Conservation (phyloP, 139 green algal genomes). For the Chlamydomonas applanata region DNA sequence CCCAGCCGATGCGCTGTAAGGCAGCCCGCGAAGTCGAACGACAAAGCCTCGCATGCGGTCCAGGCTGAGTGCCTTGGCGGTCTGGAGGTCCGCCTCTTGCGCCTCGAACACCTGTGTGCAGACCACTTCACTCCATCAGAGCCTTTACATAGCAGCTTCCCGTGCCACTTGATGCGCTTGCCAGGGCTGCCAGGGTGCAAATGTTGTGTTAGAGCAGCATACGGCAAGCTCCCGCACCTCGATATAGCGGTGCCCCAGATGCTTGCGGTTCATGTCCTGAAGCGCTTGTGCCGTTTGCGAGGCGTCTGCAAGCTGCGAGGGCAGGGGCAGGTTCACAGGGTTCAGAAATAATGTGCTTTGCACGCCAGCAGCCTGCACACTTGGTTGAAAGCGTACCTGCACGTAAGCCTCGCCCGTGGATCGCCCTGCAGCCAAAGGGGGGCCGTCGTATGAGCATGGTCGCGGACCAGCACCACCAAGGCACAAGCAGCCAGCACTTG, state of each 20-base stretch:
- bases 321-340: too few species aligned
- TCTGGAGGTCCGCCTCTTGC: conserved; percentile 49
- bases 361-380: too few species aligned
- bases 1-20: conserved; percentile 67
- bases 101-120: conserved; percentile 58
- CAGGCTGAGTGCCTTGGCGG: conserved; percentile 24
- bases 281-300: conserved; percentile 55
- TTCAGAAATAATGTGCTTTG: too few species aligned
- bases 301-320: conserved; percentile 34
- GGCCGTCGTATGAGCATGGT: not conserved
- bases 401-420: conserved; percentile 34
- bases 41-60: conserved; percentile 50
- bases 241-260: conserved; percentile 83
- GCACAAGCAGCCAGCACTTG: not conserved
- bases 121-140: not conserved
- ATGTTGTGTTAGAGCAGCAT: not conserved
- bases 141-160: not conserved
- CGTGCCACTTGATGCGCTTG: not conserved
- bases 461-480: not conserved
- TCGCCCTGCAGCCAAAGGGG: conserved; percentile 11
- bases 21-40: conserved; percentile 79
- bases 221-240: conserved; percentile 52
- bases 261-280: conserved; percentile 57
- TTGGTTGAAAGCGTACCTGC: not conserved
- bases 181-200: not conserved